phyloP scores from a whole-genome alignment of 768 basidiomycete genomes.

The Cyclocybe cylindracea region DNA sequence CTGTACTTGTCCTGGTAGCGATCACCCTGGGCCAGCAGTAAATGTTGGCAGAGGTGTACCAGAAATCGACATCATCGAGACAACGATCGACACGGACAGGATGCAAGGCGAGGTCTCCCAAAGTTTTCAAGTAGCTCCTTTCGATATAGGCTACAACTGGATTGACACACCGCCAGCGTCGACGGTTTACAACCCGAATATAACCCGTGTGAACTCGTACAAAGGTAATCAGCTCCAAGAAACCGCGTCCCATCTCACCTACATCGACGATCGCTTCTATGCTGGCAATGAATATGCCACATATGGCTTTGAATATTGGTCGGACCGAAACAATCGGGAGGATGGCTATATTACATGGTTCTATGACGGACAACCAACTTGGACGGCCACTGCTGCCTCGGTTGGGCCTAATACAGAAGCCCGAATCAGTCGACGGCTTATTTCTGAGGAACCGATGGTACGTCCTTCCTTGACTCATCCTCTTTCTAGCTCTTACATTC shows the following conservation, averaged over 20 bases:
- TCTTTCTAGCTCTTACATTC: conserved; percentile 1
- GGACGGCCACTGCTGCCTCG: conserved; percentile 68
- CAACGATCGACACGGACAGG: conserved; percentile 58
- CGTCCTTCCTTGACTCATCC: conserved; percentile 22
- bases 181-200: conserved; percentile 48
- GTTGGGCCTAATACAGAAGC: conserved; percentile 65
- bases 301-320: conserved; percentile 83
- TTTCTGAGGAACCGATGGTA: conserved; percentile 95
- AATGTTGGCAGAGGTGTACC: conserved; percentile 77
- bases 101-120: conserved; percentile 75
- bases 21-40: conserved; percentile 84
- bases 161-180: conserved; percentile 52
- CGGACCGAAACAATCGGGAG: conserved; percentile 61
- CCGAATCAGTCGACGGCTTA: conserved; percentile 64
- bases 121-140: conserved; percentile 80
- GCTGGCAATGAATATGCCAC: conserved; percentile 51
- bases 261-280: conserved; percentile 58
- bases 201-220: conserved; percentile 66
- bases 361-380: conserved; percentile 62
- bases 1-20: conserved; percentile 84
- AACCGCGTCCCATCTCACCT: conserved; percentile 66
- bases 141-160: conserved; percentile 68
- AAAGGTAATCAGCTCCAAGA: conserved; percentile 74
- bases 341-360: conserved; percentile 87
- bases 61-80: conserved; percentile 92